Evolutionary conservation across 2,329 filamentous ascomycete genomes (phyloP).

Genomic region (Cladosporium sphaerospermum): DNA sequence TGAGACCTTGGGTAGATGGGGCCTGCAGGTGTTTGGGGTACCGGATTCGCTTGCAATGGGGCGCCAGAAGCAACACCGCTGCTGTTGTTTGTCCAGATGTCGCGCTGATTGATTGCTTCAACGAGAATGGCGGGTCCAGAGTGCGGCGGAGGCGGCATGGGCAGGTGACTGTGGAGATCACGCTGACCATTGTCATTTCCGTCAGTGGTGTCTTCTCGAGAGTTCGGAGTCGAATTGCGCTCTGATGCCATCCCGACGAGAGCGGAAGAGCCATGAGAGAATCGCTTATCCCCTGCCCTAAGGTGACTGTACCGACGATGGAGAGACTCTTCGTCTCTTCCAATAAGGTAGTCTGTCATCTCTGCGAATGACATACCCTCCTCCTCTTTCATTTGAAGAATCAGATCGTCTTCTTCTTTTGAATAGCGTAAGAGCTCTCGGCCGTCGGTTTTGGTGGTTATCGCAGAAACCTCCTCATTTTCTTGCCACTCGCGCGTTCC

Average conservation of each 20-base stretch:
- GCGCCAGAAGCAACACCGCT: too few species aligned
- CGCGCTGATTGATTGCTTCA: too few species aligned
- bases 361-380: constrained; percentile 16
- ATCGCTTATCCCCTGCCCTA: neutral
- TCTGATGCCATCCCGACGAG: too few species aligned
- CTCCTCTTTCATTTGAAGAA: constrained; percentile 35
- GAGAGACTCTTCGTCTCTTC: neutral
- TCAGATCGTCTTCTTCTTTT: constrained; percentile 19
- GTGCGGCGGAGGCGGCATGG: neutral
- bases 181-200: neutral
- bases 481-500: too few species aligned
- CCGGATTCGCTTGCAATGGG: neutral
- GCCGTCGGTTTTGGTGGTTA: too few species aligned
- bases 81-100: neutral
- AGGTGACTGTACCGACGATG: neutral
- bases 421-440: too few species aligned
- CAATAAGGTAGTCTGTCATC: constrained; percentile 5
- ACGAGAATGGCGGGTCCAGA: neutral
- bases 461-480: too few species aligned
- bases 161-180: neutral
- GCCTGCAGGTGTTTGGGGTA: constrained; percentile 1
- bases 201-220: neutral
- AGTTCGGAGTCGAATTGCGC: too few species aligned
- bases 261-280: too few species aligned
- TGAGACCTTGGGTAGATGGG: neutral